Evolutionary conservation across 2,329 filamentous ascomycete species (phyloP).

Genomic region (Capronia epimyces): DNA sequence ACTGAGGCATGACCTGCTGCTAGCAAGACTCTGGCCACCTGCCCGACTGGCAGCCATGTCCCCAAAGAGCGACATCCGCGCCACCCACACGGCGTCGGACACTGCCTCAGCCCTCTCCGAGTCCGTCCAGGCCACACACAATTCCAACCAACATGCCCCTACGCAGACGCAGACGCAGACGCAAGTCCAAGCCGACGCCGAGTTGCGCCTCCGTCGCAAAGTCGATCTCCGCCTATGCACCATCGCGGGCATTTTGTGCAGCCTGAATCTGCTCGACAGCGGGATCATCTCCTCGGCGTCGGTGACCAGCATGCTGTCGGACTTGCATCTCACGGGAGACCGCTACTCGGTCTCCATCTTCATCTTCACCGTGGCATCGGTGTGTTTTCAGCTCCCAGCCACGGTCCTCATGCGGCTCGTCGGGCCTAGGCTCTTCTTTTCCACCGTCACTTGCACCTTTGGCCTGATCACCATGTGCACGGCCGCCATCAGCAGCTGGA

Average conservation of each 20-base stretch:
- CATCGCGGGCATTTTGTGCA: slow-evolving; percentile 66
- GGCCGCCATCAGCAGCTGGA: slow-evolving; percentile 62
- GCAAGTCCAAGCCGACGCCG: slow-evolving; percentile 6
- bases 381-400: slow-evolving; percentile 63
- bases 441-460: slow-evolving; percentile 55
- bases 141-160: background rate
- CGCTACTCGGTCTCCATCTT: slow-evolving; percentile 66
- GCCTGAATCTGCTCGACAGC: slow-evolving; percentile 63
- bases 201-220: slow-evolving; percentile 51
- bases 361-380: slow-evolving; percentile 65
- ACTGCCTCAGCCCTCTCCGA: background rate
- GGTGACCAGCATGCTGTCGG: slow-evolving; percentile 61
- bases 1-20: too few species aligned
- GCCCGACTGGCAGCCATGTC: background rate
- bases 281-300: slow-evolving; percentile 65
- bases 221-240: slow-evolving; percentile 64
- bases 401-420: slow-evolving; percentile 61
- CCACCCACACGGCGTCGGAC: background rate
- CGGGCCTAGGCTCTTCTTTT: slow-evolving; percentile 60
- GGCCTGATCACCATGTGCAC: slow-evolving; percentile 63
- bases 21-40: background rate
- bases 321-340: slow-evolving; percentile 59
- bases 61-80: background rate
- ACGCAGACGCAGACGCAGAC: too few species aligned
- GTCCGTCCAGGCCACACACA: background rate